Percentiles rank a stretch among this genome's conserved stretches.
phyloP scores from a whole-genome alignment of 2,329 filamentous ascomycete genomes.

The Paracoccidioides brasiliensis region DNA sequence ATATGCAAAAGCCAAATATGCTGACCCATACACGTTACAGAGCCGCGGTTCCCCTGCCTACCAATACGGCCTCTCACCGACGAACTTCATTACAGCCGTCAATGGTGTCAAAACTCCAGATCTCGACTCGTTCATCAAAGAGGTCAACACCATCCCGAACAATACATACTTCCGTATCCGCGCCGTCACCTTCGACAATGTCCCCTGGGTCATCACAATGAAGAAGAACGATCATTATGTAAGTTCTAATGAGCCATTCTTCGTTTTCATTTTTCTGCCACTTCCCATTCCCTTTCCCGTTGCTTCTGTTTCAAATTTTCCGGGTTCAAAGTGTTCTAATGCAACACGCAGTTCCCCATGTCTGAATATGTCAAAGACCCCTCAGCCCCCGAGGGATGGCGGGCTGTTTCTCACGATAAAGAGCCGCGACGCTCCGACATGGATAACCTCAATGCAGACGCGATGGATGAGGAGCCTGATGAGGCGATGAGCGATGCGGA shows the following conservation, averaged over 20 bases:
- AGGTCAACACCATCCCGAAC: constrained; percentile 78
- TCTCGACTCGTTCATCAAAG: constrained; percentile 63
- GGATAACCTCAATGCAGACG: constrained; percentile 33
- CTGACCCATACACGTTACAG: constrained; percentile 13
- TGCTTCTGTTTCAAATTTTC: neutral
- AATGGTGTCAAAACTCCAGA: constrained; percentile 79
- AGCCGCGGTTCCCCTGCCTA: constrained; percentile 72
- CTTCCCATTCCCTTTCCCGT: neutral
- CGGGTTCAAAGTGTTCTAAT: neutral
- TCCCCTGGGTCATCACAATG: constrained; percentile 99
- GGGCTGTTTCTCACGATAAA: constrained; percentile 40
- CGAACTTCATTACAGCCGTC: constrained; percentile 94
- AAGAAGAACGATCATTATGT: constrained; percentile 98
- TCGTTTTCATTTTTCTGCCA: neutral
- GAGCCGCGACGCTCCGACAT: constrained; percentile 25
- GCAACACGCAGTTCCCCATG: constrained; percentile 42
- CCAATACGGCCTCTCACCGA: constrained; percentile 84
- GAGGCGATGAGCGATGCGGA: constrained; percentile 26
- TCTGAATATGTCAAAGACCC: constrained; percentile 51
- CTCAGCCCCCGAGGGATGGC: constrained; percentile 42
- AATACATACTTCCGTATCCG: constrained; percentile 97
- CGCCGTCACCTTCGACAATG: constrained; percentile 96
- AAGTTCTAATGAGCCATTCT: constrained; percentile 13
- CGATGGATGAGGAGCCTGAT: constrained; percentile 32
- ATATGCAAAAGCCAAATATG: neutral